Percentiles rank a stretch among this genome's conserved stretches.
phyloP scores from a whole-genome alignment of 2,329 filamentous ascomycete species.

The Claviceps sp. region DNA sequence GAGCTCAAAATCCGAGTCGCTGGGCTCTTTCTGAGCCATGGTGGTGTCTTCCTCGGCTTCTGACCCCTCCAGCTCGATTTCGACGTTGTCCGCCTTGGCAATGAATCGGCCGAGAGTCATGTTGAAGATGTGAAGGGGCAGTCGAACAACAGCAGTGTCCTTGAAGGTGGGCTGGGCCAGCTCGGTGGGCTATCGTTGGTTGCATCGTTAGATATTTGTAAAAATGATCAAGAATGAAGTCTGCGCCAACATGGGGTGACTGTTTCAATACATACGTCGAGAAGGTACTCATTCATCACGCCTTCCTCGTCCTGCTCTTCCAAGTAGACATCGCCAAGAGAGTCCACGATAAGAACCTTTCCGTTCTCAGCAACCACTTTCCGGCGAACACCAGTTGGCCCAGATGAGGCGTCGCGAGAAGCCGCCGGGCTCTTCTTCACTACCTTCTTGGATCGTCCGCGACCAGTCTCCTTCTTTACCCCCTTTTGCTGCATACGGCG shows the following conservation, averaged over 20 bases:
- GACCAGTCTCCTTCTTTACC: slow-evolving; percentile 53
- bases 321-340: slow-evolving; percentile 83
- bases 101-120: slow-evolving; percentile 39
- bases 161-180: slow-evolving; percentile 61
- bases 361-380: slow-evolving; percentile 87
- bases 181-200: slow-evolving; percentile 51
- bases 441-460: slow-evolving; percentile 36
- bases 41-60: slow-evolving; percentile 34
- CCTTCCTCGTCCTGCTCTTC: slow-evolving; percentile 86
- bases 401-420: slow-evolving; percentile 35
- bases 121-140: slow-evolving; percentile 62
- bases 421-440: slow-evolving; percentile 20
- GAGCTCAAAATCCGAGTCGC: slow-evolving; percentile 50
- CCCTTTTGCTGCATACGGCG: slow-evolving; percentile 82
- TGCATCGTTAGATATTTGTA: slow-evolving; percentile 9
- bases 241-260: neutral
- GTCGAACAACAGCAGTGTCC: slow-evolving; percentile 70
- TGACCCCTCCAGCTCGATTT: slow-evolving; percentile 24
- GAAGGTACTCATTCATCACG: slow-evolving; percentile 64
- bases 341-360: slow-evolving; percentile 87
- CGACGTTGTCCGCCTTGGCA: slow-evolving; percentile 20
- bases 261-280: slow-evolving; percentile 58
- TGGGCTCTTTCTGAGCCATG: slow-evolving; percentile 36
- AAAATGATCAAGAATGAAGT: neutral
- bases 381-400: slow-evolving; percentile 59